Base-by-base conservation (phyloP, 2,329 filamentous ascomycete genomes). In the Fusarium caatingaense region DNA sequence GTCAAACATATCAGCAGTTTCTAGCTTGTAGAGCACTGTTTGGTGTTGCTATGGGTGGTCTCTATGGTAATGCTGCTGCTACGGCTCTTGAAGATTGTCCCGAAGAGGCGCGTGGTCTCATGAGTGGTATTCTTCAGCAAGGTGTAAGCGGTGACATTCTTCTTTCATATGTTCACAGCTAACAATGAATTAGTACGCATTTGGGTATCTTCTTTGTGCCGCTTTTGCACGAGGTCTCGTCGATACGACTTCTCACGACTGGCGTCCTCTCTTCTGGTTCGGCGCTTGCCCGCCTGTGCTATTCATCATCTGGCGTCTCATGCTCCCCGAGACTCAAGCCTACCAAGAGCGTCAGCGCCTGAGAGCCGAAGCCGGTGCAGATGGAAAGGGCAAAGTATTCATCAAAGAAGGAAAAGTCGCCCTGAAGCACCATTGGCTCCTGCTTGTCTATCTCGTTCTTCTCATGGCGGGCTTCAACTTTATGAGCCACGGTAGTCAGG, bases 401-500 rank as follows among this genome's bases (percentile, higher is more conserved):
- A 56, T 95, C 27, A 81, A 85, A 1, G 93, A 97, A 80, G 93
- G 92, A 65, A 92, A 92, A 74, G 88, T 94, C 1, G 93, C 93
- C 0, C 76, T 97, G 30, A 91, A 88, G 79, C 87, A 88, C 13
- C 93, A 97, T 79, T 97, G 94, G 94, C 69, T 93, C 16, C 80
- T 97, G 4, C 83, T 97, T 59, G 83, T 89, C 37, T 97, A 97
- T 80, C 84, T 97, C 60, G 92, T 97, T 9, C 83, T 97, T 21
- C 84, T 97, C 41, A 97, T 97, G 93, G 91, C 93, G 3, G 93
- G 93, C 6, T 96, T 97, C 84, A 97, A 97, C 81, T 97, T 96
- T 77, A 94, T 96, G 92, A 92, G 90, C 20, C 92, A 94, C 76
- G 92, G 92, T 56, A 91, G 88, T 23, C 79, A 92, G 78, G 87